These are phyloP conservation scores for Puccinia coronata DNA, from an alignment of 1,284 basidiomycete species.

Conservation along the genomic window DNA sequence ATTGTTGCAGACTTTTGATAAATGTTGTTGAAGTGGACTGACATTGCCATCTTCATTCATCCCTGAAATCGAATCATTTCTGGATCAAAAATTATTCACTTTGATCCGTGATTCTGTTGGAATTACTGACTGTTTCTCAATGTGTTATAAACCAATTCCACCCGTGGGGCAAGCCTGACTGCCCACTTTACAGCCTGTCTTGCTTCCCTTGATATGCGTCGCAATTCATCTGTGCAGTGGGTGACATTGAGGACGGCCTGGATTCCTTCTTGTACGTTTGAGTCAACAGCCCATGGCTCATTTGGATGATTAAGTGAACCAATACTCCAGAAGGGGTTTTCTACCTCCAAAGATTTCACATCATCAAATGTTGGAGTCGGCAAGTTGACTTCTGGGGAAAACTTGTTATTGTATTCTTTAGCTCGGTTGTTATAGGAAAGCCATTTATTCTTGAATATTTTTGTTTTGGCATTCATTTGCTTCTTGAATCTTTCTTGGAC, in stretches of 20 bases:
- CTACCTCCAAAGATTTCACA: neutral
- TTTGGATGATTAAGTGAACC: constrained; percentile 9
- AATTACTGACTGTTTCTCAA: neutral
- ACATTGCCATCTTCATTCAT: too few relatives aligned
- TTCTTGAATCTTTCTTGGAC: neutral
- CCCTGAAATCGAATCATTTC: too few relatives aligned
- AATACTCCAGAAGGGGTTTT: constrained; percentile 7
- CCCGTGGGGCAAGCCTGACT: neutral
- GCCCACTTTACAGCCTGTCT: constrained; percentile 10
- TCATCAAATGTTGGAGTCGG: too few relatives aligned
- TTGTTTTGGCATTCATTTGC: constrained; percentile 10
- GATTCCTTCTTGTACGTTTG: neutral
- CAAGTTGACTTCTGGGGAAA: neutral
- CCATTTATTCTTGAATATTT: constrained; percentile 7
- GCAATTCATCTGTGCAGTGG: neutral
- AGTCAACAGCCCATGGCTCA: constrained; percentile 8
- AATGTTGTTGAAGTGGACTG: too few relatives aligned
- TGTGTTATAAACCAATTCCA: neutral
- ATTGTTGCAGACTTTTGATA: neutral
- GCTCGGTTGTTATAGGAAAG: neutral
- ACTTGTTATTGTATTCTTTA: neutral
- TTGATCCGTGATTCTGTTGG: too few relatives aligned
- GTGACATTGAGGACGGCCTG: neutral
- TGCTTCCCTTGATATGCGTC: neutral
- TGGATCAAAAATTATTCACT: too few relatives aligned